Base-by-base conservation (phyloP, 2,329 filamentous ascomycete species). In the Venturia asperata region DNA sequence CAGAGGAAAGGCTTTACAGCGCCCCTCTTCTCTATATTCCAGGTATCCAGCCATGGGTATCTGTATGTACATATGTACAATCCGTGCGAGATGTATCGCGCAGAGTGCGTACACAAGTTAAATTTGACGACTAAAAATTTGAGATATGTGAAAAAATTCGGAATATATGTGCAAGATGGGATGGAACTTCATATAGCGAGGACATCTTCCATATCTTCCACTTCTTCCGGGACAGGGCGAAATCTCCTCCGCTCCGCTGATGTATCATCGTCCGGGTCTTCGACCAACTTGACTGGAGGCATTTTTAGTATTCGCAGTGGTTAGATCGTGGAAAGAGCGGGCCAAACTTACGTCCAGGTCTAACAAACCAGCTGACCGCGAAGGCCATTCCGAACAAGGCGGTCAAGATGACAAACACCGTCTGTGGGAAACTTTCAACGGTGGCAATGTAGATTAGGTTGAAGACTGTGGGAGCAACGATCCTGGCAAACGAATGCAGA, bases 391-490 rank as follows among this genome's bases (percentile, higher is more conserved):
- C 83, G 73, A 96, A 96, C 0, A 90, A 79, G 9, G 77, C 76
- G 0, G 83, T 79, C 56, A 97, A 76, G 62, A 89, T 84, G 10
- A 95, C 84, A 74, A 97, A 97, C 0, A 96, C 87, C 0, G 91
- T 86, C 75, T 94, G 91, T 0, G 91, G 86, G 69, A 89, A 93
- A 1, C 78, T 85, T 24, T 83, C 85, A 1, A 97, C 90, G 0
- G 94, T 97, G 2, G 83, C 79, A 17, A 88, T 89, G 74, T 96
- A 99, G 11, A 97, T 85, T 5, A 90, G 84, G 71, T 94, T 96
- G 76, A 97, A 96, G 1, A 93, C 72, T 0, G 91, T 83, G 0
- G 94, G 94, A 0, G 89, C 87, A 15, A 96, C 74, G 1, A 97
- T 86, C 67, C 92, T 82, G 3, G 90, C 85, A 43, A 96, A 77